Evolutionary conservation across 108 stramenopile genomes (phyloP).

Genomic region (Hondaea fermentalgiana): DNA sequence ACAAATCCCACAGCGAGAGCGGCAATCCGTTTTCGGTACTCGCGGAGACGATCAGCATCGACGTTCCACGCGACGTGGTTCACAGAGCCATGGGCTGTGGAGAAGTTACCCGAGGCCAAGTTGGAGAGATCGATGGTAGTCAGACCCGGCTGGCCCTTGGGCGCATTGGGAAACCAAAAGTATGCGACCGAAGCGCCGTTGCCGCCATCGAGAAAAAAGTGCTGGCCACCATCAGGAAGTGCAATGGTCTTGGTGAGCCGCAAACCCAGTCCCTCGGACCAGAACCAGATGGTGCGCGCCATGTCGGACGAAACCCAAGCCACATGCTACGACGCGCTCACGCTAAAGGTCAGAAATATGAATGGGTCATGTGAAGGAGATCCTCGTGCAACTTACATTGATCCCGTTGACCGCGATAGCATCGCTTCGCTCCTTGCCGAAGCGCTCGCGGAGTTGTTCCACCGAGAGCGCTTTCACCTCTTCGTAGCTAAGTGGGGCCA

Average conservation of each 20-base stretch:
- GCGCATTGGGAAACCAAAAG: conserved; percentile 15
- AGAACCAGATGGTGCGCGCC: conserved; percentile 9
- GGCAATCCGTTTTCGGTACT: neutral
- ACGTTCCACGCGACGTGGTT: conserved; percentile 12
- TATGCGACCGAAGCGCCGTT: conserved; percentile 9
- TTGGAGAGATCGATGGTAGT: neutral
- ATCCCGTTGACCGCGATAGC: neutral
- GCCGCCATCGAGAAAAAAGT: conserved; percentile 14
- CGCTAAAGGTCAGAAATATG: too few relatives aligned
- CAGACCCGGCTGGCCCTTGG: neutral
- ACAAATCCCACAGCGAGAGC: neutral
- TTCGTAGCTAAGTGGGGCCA: neutral
- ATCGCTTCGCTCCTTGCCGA: neutral
- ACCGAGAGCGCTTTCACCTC: neutral
- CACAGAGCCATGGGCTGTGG: neutral
- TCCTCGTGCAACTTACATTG: neutral
- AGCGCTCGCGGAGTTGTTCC: neutral
- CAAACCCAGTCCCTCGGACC: neutral
- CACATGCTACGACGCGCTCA: neutral
- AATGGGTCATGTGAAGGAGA: too few relatives aligned
- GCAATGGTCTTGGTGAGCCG: conserved; percentile 12
- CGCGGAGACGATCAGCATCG: neutral
- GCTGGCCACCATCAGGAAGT: neutral
- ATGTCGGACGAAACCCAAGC: conserved; percentile 13
- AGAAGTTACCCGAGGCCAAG: neutral